Evolutionary conservation across 2,329 filamentous ascomycete species (phyloP), one percentile per base, ranked within the genome.

Genomic region (Phialophora tarda): DNA sequence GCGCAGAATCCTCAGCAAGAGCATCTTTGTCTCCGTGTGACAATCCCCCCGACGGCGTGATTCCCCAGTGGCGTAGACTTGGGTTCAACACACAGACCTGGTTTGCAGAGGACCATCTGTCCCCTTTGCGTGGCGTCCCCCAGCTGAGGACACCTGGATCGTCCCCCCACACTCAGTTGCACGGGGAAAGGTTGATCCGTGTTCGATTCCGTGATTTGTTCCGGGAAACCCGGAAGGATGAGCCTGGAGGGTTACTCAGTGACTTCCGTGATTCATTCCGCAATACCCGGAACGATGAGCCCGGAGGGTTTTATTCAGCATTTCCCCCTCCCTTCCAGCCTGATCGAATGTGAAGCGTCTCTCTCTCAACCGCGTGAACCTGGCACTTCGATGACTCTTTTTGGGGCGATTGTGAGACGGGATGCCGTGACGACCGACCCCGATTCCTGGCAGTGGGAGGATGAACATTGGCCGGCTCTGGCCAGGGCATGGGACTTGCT

Each of bases 11-110:
- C 44, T 48, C 44, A 14, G 44, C 7, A 48, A 48, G 23, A 48
- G 47, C 23, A 50, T 50, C 47, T 50, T 50, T 50, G 47, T 50
- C 47, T 50, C n/a, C 23, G 47, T 50, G n/a, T 50, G 47, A n/a
- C 47, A 21, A 23, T 23, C 23, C 47, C 47, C 47, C n/a, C 17
- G 47, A 23, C 6, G 47, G 23, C 14, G 47, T 24, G 47, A 50
- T 50, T 50, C 7, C 23, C 47, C 47, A 12, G 47, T 50, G 47
- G n/a, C 47, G n/a, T 50, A n/a, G 47, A 50, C 47, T 50, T 50
- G 47, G 47, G 47, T 2, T 50, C 47, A 7, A 50, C 47, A 50
- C n/a, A 50, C 17, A 24, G 17, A 50, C 47, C 47, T 50, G 47
- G 47, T 50, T 50, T 50, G n/a, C 47, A 50, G 47, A 50, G 47